Conservation (phyloP, 106 monocot genomes). For the Dendrobium catenatum region DNA sequence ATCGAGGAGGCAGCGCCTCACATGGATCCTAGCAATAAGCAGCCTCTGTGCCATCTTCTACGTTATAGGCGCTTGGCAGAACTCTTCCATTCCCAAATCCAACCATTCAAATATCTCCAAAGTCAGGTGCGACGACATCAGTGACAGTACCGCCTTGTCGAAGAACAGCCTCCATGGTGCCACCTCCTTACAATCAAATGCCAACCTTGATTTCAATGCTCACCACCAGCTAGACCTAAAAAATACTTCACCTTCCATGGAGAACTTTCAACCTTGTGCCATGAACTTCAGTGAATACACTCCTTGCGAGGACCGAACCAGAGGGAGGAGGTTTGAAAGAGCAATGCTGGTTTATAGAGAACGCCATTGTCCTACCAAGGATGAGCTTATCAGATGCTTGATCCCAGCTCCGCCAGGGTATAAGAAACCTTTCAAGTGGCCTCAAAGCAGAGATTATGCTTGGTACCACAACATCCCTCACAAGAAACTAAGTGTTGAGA, state of each 20-base stretch:
- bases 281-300: conserved; percentile 59
- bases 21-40: conserved; percentile 25
- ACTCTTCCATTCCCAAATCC: conserved; percentile 14
- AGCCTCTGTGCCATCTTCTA: conserved; percentile 46
- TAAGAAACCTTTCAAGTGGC: conserved; percentile 50
- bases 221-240: conserved; percentile 38
- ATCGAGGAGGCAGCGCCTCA: conserved; percentile 32
- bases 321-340: conserved; percentile 36
- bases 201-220: conserved; percentile 39
- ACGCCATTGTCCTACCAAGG: conserved; percentile 41
- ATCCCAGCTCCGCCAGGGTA: conserved; percentile 53
- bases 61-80: conserved; percentile 46
- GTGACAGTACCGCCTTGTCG: not conserved
- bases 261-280: conserved; percentile 28
- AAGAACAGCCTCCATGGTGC: not conserved
- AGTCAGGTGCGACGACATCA: conserved; percentile 10
- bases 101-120: not conserved
- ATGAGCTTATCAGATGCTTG: conserved; percentile 40
- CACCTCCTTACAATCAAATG: conserved; percentile 3
- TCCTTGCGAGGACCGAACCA: conserved; percentile 43
- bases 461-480: conserved; percentile 58
- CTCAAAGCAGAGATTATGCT: conserved; percentile 48
- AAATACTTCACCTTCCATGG: conserved; percentile 1
- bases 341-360: conserved; percentile 47
- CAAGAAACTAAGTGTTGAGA: conserved; percentile 61